Evolutionary conservation across 1,284 basidiomycete genomes (phyloP).

Genomic region (Wallemia hederae): DNA sequence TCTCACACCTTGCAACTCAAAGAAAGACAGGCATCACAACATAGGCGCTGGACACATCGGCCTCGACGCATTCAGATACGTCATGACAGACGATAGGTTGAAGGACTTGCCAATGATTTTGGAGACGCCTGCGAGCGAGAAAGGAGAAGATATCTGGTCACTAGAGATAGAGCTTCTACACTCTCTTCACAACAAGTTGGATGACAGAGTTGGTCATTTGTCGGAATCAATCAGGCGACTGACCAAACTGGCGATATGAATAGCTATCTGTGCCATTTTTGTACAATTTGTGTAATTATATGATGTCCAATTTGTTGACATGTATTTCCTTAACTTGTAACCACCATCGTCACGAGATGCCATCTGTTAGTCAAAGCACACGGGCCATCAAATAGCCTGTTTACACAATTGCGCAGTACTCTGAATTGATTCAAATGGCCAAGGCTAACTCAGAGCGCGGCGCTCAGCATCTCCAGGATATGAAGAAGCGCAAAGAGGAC

Average conservation of each 20-base stretch:
- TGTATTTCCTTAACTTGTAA: too few species aligned
- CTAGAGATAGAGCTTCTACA: conserved; percentile 36
- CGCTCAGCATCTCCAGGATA: neutral
- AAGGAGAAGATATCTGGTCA: conserved; percentile 31
- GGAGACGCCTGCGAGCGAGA: conserved; percentile 39
- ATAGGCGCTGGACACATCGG: conserved; percentile 48
- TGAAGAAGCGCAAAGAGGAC: neutral
- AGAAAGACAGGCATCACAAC: conserved; percentile 53
- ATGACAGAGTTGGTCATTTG: too few species aligned
- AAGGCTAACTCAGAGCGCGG: neutral
- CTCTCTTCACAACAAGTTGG: conserved; percentile 11
- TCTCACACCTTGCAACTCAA: conserved; percentile 30
- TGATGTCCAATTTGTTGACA: too few species aligned
- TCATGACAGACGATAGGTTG: conserved; percentile 37
- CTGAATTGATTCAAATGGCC: neutral
- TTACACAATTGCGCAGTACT: neutral
- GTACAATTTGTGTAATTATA: too few species aligned
- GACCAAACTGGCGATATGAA: too few species aligned
- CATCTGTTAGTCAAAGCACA: neutral
- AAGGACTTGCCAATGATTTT: conserved; percentile 45
- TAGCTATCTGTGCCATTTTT: too few species aligned
- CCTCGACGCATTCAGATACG: conserved; percentile 30
- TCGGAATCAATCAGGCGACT: too few species aligned
- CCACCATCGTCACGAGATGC: too few species aligned
- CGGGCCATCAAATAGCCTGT: too few species aligned